Base-by-base conservation (phyloP, 192 early-diverging fungal species). In the Cetraspora pellucida region DNA sequence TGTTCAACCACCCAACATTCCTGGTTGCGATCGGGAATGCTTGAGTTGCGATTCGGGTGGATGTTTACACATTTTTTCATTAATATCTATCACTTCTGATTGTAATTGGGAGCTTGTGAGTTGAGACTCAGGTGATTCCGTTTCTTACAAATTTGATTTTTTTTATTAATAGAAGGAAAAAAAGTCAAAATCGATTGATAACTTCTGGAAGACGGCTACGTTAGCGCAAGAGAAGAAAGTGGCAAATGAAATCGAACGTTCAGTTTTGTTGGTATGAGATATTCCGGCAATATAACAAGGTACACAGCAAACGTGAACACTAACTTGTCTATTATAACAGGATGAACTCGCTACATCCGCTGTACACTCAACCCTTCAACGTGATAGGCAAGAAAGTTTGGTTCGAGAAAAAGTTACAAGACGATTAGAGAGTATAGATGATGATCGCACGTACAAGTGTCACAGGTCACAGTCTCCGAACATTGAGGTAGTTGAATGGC, bases 251-350 rank as follows among this genome's bases (percentile, higher is more conserved):
- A 47, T 30, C 28, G 49, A 52, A 71, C 27, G 50, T 14, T 54
- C 50, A 50, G 27, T 71, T 71, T 30, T 71, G 46, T 10, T 70
- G 68, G 68, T 70, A 70, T 52, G 67, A 25, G 25, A 49, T 70
- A 70, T 60, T 60, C 47, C 23, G 25, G 44, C 21, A 10, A 46
- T 44, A 61, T 61, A 61, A 61, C 60, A 61, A 61, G 60, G 60
- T 61, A 61, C 60, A 61, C 60, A 61, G 58, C 7, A 60, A 60
- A 61, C 23, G 64, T 66, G n/a, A 66, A 66, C 64, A 45, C 44
- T 66, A 66, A 66, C 64, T 45, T 66, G 64, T 37, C 64, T 66
- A 66, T 45, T 66, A 37, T 66, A 66, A 66, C 64, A 66, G 64
- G 44, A 66, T 66, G 44, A 66, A 66, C 64, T 45, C 64, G n/a